Evolutionary conservation across 148 eudicot species (phyloP).

Genomic region (Hydrangea macrophylla): DNA sequence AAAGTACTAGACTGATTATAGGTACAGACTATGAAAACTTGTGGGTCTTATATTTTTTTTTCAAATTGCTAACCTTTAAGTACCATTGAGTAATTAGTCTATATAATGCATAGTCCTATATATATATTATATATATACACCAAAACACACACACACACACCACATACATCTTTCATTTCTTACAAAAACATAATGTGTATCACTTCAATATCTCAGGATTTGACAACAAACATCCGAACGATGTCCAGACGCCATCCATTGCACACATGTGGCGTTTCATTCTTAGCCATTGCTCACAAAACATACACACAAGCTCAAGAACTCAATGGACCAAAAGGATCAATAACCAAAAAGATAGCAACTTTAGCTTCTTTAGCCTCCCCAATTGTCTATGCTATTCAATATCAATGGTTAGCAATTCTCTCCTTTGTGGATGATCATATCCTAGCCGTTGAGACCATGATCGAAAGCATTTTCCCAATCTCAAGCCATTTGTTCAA

Average conservation of each 20-base stretch:
- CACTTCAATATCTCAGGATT: conserved; percentile 20
- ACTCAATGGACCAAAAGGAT: conserved; percentile 38
- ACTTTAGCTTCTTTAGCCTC: conserved; percentile 11
- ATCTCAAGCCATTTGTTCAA: conserved; percentile 39
- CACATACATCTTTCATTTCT: no score
- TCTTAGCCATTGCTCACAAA: conserved; percentile 29
- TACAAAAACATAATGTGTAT: no score
- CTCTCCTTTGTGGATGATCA: conserved; percentile 44
- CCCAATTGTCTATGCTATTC: conserved; percentile 34
- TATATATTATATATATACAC: no score
- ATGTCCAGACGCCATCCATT: conserved; percentile 40
- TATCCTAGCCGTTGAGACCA: conserved; percentile 28
- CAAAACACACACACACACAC: no score
- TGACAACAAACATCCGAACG: conserved; percentile 16
- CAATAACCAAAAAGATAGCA: conserved; percentile 22
- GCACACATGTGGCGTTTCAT: conserved; percentile 42
- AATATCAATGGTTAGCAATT: conserved; percentile 34
- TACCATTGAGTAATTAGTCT: no score
- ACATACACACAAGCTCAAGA: conserved; percentile 24
- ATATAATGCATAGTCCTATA: no score
- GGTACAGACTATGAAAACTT: no score
- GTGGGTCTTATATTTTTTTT: no score
- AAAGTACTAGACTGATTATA: no score
- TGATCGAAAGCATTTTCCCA: conserved; percentile 42
- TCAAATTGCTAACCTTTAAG: no score